Conservation (phyloP, 495 filamentous ascomycete genomes). For the Ramalina peruviana region DNA sequence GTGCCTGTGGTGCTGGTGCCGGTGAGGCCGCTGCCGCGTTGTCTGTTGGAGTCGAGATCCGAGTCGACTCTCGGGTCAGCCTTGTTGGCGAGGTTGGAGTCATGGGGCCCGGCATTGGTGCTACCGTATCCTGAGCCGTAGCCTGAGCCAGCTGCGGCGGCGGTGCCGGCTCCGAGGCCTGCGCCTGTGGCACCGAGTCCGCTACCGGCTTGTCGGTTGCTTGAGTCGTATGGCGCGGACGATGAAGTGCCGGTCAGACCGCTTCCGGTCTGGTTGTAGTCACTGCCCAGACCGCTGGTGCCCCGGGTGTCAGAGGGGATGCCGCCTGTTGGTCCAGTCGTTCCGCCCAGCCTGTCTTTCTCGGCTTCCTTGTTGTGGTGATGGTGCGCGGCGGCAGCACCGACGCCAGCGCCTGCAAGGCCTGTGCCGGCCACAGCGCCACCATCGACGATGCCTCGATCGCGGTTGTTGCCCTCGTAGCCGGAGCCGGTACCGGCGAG, state of each 20-base stretch:
- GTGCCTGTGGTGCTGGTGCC: neutral
- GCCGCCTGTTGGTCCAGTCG: too few species aligned
- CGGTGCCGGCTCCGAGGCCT: conserved; percentile 1
- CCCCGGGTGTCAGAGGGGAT: neutral
- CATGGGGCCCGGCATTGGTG: conserved; percentile 3
- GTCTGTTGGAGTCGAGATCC: conserved; percentile 15
- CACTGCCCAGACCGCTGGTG: neutral
- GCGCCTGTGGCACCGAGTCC: neutral
- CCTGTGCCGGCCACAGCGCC: neutral
- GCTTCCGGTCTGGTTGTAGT: conserved; percentile 11
- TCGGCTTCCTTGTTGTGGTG: too few species aligned
- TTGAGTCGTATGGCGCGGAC: neutral
- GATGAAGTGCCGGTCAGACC: neutral
- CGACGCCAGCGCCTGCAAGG: conserved; percentile 19
- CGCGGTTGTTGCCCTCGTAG: conserved; percentile 6
- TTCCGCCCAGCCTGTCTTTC: too few species aligned
- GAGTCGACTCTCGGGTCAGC: conserved; percentile 38
- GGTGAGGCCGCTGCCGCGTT: conserved; percentile 1
- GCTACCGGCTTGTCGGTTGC: neutral
- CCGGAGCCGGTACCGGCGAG: conserved; percentile 8
- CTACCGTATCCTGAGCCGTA: neutral
- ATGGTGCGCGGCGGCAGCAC: conserved; percentile 15
- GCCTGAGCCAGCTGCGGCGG: neutral
- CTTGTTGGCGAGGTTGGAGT: conserved; percentile 29
- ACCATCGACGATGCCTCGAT: conserved; percentile 1